Conservation (phyloP, 495 filamentous ascomycete genomes). For the Hypoxylon lienhwacheense region DNA sequence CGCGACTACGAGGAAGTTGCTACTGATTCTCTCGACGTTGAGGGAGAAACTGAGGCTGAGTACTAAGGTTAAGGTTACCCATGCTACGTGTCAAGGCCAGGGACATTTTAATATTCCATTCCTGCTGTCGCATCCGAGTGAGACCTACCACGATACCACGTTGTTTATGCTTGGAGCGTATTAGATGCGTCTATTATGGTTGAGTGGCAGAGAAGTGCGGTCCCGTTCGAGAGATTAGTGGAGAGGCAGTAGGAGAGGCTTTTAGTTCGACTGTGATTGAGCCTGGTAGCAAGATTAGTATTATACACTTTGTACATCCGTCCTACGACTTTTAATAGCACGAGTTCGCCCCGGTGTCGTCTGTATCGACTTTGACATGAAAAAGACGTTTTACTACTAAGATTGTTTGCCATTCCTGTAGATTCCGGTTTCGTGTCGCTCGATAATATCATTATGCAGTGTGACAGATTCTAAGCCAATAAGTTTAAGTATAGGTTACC, state of each 20-base stretch:
- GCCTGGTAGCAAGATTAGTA: conserved; percentile 40
- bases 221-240: conserved; percentile 20
- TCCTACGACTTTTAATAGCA: conserved; percentile 41
- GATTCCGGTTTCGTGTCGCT: conserved; percentile 32
- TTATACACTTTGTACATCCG: conserved; percentile 42
- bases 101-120: conserved; percentile 32
- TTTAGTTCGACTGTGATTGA: conserved; percentile 35
- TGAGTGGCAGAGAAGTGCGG: conserved; percentile 20
- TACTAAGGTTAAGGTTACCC: conserved; percentile 64
- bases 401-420: conserved; percentile 13
- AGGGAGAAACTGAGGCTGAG: conserved; percentile 88
- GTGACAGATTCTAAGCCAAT: conserved; percentile 25
- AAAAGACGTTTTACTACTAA: no score
- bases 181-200: conserved; percentile 24
- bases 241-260: conserved; percentile 24
- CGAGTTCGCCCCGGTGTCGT: conserved; percentile 26
- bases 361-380: conserved; percentile 5
- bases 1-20: conserved; percentile 99
- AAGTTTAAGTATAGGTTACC: conserved; percentile 1
- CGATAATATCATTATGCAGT: conserved; percentile 23
- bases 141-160: conserved; percentile 30
- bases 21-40: conserved; percentile 89
- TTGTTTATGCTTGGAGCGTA: conserved; percentile 22
- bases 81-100: conserved; percentile 30
- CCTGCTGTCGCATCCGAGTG: conserved; percentile 27